Base-by-base conservation (phyloP, 352 stramenopile species). In the Thalassiosira ordinaria region DNA sequence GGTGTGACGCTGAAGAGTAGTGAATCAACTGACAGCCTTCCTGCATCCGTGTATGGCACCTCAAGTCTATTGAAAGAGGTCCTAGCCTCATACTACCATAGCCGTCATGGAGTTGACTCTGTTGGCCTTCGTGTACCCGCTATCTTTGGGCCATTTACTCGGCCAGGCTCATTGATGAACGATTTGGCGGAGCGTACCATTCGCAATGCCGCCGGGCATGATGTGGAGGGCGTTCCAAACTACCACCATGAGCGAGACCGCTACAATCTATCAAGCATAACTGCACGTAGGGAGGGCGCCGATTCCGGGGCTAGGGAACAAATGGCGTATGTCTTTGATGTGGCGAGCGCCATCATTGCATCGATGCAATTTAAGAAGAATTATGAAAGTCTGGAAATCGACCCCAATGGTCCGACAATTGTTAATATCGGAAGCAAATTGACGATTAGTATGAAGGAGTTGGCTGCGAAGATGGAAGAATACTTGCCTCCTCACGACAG, bases 41-140 rank as follows among this genome's bases (percentile, higher is more conserved):
- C 47, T 31, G 74, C 69, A 46, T 74, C 63, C 37, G 52, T 76
- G 0, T 82, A 84, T 71, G 80, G 69, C 27, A 79, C 74, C 22
- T 67, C 53, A 9, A 67, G 62, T 29, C 63, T 82, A 6, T 27
- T 84, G 26, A 84, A 86, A 41, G 80, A 87, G 62, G 56, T 85
- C 49, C 46, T 87, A 33, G 75, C 80, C n/a, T 87, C 80, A 29
- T 82, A 78, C 61, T 87, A 82, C 53, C 33, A 81, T 66, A 41
- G 31, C 55, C 74, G 67, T 52, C 75, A 85, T 62, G 74, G 74
- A 4, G 66, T 87, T 11, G 22, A 81, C 27, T 87, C 80, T 3
- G 63, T 85, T 6, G 70, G 69, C 35, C 55, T 87, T 24, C 75
- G 80, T 18, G 26, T 85, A 22, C 65, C 74, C 16, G 74, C 57